Percentiles rank a stretch among this genome's conserved stretches.
phyloP scores from a whole-genome alignment of 306 rosid genomes.

The Lotus japonicus region DNA sequence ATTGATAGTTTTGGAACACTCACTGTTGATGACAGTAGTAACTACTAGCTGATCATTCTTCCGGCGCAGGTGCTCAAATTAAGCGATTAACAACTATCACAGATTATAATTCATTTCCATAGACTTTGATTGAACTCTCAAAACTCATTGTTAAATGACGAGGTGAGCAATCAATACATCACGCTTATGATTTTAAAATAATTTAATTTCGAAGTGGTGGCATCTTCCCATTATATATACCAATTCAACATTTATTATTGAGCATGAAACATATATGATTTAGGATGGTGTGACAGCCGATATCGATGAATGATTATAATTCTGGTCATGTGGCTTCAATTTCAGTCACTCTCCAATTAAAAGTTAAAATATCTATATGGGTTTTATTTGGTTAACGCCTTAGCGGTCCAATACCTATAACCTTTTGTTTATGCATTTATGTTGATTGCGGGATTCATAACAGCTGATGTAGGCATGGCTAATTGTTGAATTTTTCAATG shows the following conservation, averaged over 20 bases:
- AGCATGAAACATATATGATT: neutral
- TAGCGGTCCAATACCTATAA: slow-evolving; percentile 11
- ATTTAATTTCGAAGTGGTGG: no score
- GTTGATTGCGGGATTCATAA: slow-evolving; percentile 19
- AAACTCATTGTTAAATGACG: no score
- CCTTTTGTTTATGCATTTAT: slow-evolving; percentile 16
- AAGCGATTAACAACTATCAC: no score
- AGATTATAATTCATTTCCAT: no score
- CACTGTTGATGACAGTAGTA: no score
- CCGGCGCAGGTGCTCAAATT: no score
- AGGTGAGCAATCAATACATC: no score
- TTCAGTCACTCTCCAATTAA: neutral
- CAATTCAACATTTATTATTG: neutral
- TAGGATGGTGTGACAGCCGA: neutral
- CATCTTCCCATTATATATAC: no score
- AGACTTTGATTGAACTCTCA: no score
- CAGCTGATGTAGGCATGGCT: neutral
- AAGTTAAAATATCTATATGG: neutral
- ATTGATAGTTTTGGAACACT: no score
- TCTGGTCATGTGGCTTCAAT: slow-evolving; percentile 12
- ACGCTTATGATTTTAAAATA: no score
- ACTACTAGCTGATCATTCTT: no score
- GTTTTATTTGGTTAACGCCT: slow-evolving; percentile 19
- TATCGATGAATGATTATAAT: neutral
- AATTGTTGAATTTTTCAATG: neutral